Base-by-base conservation (phyloP, 306 rosid genomes). In the Fragaria vesca region DNA sequence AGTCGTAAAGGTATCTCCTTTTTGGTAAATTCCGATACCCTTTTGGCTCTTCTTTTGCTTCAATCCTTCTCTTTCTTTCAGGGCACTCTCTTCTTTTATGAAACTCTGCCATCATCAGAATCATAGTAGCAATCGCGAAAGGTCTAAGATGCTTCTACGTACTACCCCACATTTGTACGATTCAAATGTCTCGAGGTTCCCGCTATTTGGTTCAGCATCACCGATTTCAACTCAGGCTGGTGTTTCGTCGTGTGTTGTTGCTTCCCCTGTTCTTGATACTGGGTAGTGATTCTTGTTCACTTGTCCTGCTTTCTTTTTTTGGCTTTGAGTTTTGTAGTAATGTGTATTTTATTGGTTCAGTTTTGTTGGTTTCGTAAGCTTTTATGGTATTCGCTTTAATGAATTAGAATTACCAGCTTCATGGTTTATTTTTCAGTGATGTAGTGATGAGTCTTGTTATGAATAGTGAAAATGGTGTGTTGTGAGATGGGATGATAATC, bases 91-190 rank as follows among this genome's bases (percentile, higher is more conserved):
- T 5, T 0, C 24, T 67, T 67, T 40, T 42, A 42, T 67, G 72
- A 17, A n/a, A 40, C 51, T 67, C 30, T 67, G 72, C 15, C 42
- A 15, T 47, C 24, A 40, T 46, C 76, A 3, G 17, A 13, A 5
- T 28, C 67, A 62, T 13, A 13, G 4, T 20, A 30, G 45, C 45
- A 42, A 6, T n/a, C 38, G 17, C 21, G 20, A 57, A 80, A 45
- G 65, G 57, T 71, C 77, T 66, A 75, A 30, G 26, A 92, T 94
- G 98, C 86, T 88, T 71, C 88, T 88, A 72, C 87, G 82, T 50
- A 83, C 87, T 45, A 83, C 86, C 7, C 87, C 90, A 17, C 79
- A 82, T 51, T 89, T 89, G 78, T 81, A 66, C 78, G 78, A 74
- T 78, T 80, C 92, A 36, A 80, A 52, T 50, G 45, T 83, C 75